These are phyloP conservation scores for Vaccinium myrtillus DNA, from an alignment of 148 eudicot species.

Conservation along the genomic window DNA sequence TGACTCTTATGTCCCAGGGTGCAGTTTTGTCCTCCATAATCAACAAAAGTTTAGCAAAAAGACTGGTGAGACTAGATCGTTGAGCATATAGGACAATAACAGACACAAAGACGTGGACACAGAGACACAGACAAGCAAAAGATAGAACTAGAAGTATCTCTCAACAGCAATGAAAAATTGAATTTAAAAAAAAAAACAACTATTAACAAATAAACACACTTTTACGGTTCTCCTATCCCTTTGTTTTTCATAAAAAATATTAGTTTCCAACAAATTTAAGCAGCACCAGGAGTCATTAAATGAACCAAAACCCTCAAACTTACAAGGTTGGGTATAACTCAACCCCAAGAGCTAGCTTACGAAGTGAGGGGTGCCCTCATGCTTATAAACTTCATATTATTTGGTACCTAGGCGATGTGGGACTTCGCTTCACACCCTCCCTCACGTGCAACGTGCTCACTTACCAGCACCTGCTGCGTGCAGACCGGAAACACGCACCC, in stretches of 20 bases:
- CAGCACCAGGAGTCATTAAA: neutral
- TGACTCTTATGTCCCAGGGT: slow-evolving; percentile 8
- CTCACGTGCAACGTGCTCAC: too few relatives aligned
- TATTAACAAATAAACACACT: neutral
- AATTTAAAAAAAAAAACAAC: neutral
- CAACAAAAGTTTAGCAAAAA: neutral
- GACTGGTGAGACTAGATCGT: neutral
- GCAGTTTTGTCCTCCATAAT: neutral
- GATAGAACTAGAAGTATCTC: neutral
- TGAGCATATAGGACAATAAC: neutral
- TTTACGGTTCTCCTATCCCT: neutral
- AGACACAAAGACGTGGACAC: neutral
- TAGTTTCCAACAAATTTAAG: neutral
- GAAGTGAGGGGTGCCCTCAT: too few relatives aligned
- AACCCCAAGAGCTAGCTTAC: too few relatives aligned
- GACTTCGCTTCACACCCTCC: too few relatives aligned
- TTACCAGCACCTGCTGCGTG: too few relatives aligned
- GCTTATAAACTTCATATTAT: too few relatives aligned
- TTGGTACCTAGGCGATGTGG: too few relatives aligned
- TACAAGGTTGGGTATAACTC: too few relatives aligned
- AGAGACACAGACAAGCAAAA: neutral
- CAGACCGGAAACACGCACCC: too few relatives aligned
- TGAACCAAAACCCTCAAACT: neutral
- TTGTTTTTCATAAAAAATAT: neutral
- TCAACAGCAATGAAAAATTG: neutral